Evolutionary conservation across 768 basidiomycete genomes (phyloP).

Genomic region (Candolleomyces eurysporus): DNA sequence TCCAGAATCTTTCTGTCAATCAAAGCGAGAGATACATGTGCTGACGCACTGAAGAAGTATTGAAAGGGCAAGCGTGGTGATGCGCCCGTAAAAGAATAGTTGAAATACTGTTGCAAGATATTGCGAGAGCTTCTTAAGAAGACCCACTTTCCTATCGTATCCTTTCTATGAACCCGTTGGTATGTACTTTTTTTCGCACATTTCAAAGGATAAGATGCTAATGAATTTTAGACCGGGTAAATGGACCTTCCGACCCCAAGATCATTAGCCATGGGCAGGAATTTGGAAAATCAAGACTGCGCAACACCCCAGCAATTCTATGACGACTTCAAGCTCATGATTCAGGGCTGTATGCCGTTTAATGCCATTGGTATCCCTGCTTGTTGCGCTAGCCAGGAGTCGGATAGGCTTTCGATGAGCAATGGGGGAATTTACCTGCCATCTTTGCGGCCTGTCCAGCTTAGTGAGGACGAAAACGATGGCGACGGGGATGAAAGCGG

Average conservation of each 20-base stretch:
- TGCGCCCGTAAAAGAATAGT: slow-evolving; percentile 75
- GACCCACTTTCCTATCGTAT: slow-evolving; percentile 65
- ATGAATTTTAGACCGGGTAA: slow-evolving; percentile 60
- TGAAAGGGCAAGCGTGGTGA: slow-evolving; percentile 65
- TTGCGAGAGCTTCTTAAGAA: slow-evolving; percentile 76
- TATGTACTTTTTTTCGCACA: slow-evolving; percentile 38
- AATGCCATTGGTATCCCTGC: slow-evolving; percentile 89
- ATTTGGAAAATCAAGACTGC: slow-evolving; percentile 79
- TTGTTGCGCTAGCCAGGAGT: slow-evolving; percentile 77
- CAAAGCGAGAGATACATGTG: slow-evolving; percentile 96
- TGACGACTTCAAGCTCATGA: slow-evolving; percentile 92
- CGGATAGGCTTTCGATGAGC: slow-evolving; percentile 90
- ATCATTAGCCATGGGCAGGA: slow-evolving; percentile 88
- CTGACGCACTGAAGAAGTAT: slow-evolving; percentile 68
- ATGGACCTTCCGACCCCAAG: slow-evolving; percentile 78
- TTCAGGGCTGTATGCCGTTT: slow-evolving; percentile 89
- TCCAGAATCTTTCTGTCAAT: slow-evolving; percentile 56
- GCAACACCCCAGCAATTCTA: slow-evolving; percentile 76
- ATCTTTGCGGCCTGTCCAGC: slow-evolving; percentile 42
- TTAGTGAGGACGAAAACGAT: slow-evolving; percentile 63
- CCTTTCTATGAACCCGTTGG: slow-evolving; percentile 96
- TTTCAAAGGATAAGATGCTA: slow-evolving; percentile 9
- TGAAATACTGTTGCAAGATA: slow-evolving; percentile 78
- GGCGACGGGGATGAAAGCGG: slow-evolving; percentile 61
- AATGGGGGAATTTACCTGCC: slow-evolving; percentile 85